Conservation (phyloP, 2,329 filamentous ascomycete genomes). For the Penicillium sp. region DNA sequence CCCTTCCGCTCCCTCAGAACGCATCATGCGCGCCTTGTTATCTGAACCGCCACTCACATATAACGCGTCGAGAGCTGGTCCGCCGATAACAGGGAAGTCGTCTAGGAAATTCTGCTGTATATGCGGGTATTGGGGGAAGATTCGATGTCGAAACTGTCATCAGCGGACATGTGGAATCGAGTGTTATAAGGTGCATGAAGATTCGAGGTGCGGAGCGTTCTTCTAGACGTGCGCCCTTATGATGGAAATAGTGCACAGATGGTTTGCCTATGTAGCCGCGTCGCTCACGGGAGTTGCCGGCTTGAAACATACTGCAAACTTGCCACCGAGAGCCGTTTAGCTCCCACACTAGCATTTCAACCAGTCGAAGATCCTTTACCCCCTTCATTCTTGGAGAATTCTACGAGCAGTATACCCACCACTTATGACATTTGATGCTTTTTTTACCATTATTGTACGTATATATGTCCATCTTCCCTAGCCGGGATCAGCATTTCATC, state of each 20-base stretch:
- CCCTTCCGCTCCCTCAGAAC: conserved; percentile 49
- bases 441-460: not conserved
- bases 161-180: conserved; percentile 53
- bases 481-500: conserved; percentile 70
- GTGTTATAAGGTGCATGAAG: conserved; percentile 54
- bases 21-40: conserved; percentile 51
- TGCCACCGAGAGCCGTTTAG: too few species aligned
- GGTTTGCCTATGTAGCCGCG: too few species aligned
- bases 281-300: not conserved
- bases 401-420: not conserved
- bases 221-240: conserved; percentile 28
- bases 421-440: not conserved
- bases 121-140: conserved; percentile 57
- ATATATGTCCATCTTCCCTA: not conserved
- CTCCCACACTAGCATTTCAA: too few species aligned
- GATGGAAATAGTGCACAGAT: not conserved
- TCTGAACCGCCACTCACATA: conserved; percentile 54
- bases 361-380: too few species aligned
- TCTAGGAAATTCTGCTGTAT: conserved; percentile 52
- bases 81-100: conserved; percentile 38
- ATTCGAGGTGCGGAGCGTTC: conserved; percentile 51
- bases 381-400: not conserved
- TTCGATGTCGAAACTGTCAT: conserved; percentile 54
- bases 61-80: conserved; percentile 49
- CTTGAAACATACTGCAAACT: not conserved